Conservation (phyloP, 148 eudicot species). For the Silene conica region DNA sequence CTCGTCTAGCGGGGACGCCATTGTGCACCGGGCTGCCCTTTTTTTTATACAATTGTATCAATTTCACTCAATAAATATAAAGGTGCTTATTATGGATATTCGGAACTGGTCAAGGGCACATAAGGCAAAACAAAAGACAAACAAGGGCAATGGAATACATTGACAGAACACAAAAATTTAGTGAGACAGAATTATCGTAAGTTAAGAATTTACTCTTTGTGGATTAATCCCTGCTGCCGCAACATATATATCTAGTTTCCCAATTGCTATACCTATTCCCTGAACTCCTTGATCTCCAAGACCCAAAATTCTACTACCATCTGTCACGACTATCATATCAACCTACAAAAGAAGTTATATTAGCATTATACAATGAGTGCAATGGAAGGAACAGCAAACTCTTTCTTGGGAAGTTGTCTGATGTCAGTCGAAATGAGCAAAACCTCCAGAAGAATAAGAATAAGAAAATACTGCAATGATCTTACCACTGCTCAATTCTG, state of each 20-base stretch:
- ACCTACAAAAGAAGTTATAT: slow-evolving; percentile 45
- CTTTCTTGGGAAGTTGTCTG: background rate
- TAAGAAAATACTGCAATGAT: background rate
- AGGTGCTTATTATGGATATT: background rate
- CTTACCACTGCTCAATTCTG: slow-evolving; percentile 1
- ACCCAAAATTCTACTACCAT: slow-evolving; percentile 98
- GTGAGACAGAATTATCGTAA: background rate
- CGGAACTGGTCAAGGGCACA: background rate
- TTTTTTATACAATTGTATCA: background rate
- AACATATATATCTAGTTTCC: slow-evolving; percentile 91
- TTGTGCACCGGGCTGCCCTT: no score
- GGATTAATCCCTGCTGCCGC: slow-evolving; percentile 99
- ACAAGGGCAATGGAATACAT: slow-evolving; percentile 9
- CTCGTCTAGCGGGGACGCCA: no score
- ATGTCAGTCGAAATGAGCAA: background rate
- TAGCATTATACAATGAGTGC: background rate
- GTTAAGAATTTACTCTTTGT: slow-evolving; percentile 62
- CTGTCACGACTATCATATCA: slow-evolving; percentile 99
- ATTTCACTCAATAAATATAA: background rate
- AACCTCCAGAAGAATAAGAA: background rate
- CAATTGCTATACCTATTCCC: slow-evolving; percentile 90
- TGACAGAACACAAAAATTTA: background rate
- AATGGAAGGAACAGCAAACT: background rate
- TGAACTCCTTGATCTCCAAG: slow-evolving; percentile 95
- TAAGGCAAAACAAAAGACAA: background rate